These are phyloP conservation scores for Xerocomus minutiporus DNA, from an alignment of 1,284 basidiomycete genomes.

Conservation along the genomic window DNA sequence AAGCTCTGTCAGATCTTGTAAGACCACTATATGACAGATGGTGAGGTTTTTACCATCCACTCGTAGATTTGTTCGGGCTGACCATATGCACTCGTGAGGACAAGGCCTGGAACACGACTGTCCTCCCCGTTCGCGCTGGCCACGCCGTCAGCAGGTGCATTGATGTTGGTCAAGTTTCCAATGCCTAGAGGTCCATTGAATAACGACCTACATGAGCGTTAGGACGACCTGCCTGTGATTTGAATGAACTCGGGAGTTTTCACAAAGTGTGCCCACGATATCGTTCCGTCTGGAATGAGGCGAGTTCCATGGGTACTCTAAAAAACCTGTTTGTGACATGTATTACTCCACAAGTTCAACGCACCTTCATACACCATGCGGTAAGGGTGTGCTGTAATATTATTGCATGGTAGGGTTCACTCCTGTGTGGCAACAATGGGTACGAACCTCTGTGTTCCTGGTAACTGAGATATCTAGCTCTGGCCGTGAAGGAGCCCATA, in stretches of 20 bases:
- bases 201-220: background rate
- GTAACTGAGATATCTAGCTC: constrained; percentile 54
- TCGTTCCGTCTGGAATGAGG: constrained; percentile 71
- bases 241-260: constrained; percentile 69
- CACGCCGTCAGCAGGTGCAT: constrained; percentile 56
- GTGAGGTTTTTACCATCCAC: constrained; percentile 52
- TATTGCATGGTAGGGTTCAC: constrained; percentile 12
- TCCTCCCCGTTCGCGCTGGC: constrained; percentile 61
- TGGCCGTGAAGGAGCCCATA: constrained; percentile 55
- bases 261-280: constrained; percentile 69
- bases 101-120: constrained; percentile 65
- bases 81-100: constrained; percentile 70
- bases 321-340: background rate
- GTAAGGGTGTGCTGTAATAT: constrained; percentile 53
- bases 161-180: constrained; percentile 64
- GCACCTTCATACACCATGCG: constrained; percentile 62
- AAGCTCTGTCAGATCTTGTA: constrained; percentile 43
- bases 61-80: constrained; percentile 53
- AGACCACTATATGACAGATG: constrained; percentile 11
- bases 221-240: constrained; percentile 46
- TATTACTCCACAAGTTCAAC: constrained; percentile 8
- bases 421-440: constrained; percentile 9
- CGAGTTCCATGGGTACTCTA: constrained; percentile 61
- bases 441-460: constrained; percentile 51
- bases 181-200: constrained; percentile 37